These are phyloP conservation scores for Nothophoma quercina DNA, from an alignment of 2,329 filamentous ascomycete species.

Conservation along the genomic window DNA sequence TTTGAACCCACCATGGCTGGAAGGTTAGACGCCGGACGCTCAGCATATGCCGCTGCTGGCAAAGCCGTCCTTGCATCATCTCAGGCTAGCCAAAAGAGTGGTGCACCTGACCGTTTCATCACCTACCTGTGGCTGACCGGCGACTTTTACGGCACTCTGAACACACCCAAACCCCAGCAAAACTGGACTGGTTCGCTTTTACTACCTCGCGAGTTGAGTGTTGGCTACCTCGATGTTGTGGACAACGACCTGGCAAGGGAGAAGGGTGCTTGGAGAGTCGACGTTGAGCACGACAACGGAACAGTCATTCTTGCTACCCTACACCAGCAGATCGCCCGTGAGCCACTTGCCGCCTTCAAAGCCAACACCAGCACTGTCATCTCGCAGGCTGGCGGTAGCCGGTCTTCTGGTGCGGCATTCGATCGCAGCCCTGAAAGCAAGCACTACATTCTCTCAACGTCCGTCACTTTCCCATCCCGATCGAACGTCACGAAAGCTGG, in stretches of 20 bases:
- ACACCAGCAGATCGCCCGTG: slow-evolving; percentile 51
- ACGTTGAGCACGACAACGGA: slow-evolving; percentile 36
- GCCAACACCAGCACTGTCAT: slow-evolving; percentile 30
- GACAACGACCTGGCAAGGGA: slow-evolving; percentile 52
- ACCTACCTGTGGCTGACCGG: slow-evolving; percentile 55
- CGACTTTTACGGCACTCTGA: slow-evolving; percentile 51
- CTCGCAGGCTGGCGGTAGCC: slow-evolving; percentile 19
- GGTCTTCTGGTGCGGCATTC: slow-evolving; percentile 19
- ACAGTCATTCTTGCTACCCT: slow-evolving; percentile 50
- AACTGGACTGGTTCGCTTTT: slow-evolving; percentile 56
- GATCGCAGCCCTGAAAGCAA: slow-evolving; percentile 42
- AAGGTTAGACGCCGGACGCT: slow-evolving; percentile 52
- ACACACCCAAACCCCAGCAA: slow-evolving; percentile 53
- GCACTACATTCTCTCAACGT: slow-evolving; percentile 51
- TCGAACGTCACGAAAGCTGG: slow-evolving; percentile 49
- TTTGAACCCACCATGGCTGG: slow-evolving; percentile 55
- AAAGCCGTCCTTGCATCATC: slow-evolving; percentile 52
- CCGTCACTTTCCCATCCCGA: slow-evolving; percentile 50
- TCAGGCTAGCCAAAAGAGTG: slow-evolving; percentile 48
- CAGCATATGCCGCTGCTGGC: slow-evolving; percentile 55
- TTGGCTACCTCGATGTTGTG: slow-evolving; percentile 53
- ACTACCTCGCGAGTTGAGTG: slow-evolving; percentile 53
- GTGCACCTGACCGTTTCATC: slow-evolving; percentile 53
- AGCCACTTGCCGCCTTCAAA: slow-evolving; percentile 45
- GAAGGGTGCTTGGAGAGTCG: slow-evolving; percentile 51